Percentiles rank a stretch among this genome's conserved stretches.
These are phyloP conservation scores for Metschnikowia rubicola DNA, from an alignment of 805 yeast species.

Conservation along the genomic window DNA sequence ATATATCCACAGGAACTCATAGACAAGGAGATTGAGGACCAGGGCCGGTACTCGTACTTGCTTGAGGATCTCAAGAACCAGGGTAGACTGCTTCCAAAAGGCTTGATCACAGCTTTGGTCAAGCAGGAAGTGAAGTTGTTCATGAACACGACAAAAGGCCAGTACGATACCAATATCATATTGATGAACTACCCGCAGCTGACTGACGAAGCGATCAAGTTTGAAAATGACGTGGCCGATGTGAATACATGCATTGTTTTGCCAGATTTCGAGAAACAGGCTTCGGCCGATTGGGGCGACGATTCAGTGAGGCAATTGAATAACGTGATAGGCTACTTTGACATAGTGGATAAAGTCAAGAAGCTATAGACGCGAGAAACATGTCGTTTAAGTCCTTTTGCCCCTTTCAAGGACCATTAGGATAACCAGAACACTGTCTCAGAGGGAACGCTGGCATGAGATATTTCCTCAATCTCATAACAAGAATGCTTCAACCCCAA, in stretches of 20 bases:
- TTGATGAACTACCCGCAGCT: constrained; percentile 58
- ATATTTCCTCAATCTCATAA: no score
- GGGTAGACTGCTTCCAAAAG: constrained; percentile 35
- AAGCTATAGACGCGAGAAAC: background rate
- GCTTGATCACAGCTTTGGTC: constrained; percentile 50
- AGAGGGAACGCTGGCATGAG: no score
- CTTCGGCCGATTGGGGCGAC: constrained; percentile 15
- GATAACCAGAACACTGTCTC: no score
- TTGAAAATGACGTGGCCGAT: constrained; percentile 65
- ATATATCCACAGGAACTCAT: constrained; percentile 53
- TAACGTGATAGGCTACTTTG: constrained; percentile 62
- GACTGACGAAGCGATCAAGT: constrained; percentile 65
- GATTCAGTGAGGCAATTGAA: constrained; percentile 27
- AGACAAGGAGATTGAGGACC: constrained; percentile 41
- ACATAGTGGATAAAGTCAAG: constrained; percentile 54
- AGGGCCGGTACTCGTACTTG: constrained; percentile 50
- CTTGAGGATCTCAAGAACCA: constrained; percentile 41
- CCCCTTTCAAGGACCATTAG: no score
- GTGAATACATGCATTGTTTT: constrained; percentile 40
- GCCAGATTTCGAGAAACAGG: constrained; percentile 26
- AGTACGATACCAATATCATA: constrained; percentile 45
- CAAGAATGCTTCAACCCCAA: no score
- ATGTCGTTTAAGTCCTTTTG: background rate
- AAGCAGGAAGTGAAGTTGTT: constrained; percentile 34
- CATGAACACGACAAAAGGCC: constrained; percentile 36